Evolutionary conservation across 257 asterid genomes (phyloP).

Genomic region (Craterostigma plantagineum): DNA sequence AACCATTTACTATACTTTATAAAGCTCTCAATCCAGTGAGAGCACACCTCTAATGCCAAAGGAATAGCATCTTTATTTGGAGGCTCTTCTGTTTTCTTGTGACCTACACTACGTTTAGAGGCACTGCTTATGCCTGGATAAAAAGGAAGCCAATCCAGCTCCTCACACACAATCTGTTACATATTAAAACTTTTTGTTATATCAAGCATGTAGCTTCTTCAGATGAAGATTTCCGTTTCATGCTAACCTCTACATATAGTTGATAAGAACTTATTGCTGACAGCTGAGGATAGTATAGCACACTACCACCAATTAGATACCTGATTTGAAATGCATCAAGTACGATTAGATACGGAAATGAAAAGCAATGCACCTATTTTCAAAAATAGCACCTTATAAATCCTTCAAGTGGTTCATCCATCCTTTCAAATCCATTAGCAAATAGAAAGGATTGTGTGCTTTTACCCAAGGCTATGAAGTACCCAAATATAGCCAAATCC

Average conservation of each 20-base stretch:
- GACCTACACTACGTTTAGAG: conserved; percentile 27
- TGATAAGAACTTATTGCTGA: conserved; percentile 96
- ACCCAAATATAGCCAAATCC: conserved; percentile 94
- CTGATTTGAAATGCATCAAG: conserved; percentile 24
- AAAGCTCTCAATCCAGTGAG: conserved; percentile 86
- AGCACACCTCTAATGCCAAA: conserved; percentile 60
- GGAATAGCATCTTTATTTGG: conserved; percentile 74
- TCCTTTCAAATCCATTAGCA: conserved; percentile 51
- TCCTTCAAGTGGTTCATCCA: conserved; percentile 62
- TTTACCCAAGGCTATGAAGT: conserved; percentile 93
- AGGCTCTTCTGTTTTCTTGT: conserved; percentile 37
- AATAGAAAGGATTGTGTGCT: conserved; percentile 55
- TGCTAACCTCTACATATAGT: conserved; percentile 98
- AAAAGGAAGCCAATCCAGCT: conserved; percentile 96
- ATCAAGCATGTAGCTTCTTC: conserved; percentile 11
- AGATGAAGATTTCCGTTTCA: conserved; percentile 10
- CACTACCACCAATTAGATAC: conserved; percentile 87
- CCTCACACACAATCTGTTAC: conserved; percentile 92
- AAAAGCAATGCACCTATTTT: conserved; percentile 8
- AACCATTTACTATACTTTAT: conserved; percentile 90
- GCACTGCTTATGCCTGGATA: conserved; percentile 53
- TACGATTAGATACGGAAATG: neutral
- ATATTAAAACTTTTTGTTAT: conserved; percentile 12
- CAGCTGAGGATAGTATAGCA: conserved; percentile 88
- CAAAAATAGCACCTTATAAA: conserved; percentile 46